These are phyloP conservation scores for Tetracladium setigerum DNA, from an alignment of 495 filamentous ascomycete species.

Conservation along the genomic window DNA sequence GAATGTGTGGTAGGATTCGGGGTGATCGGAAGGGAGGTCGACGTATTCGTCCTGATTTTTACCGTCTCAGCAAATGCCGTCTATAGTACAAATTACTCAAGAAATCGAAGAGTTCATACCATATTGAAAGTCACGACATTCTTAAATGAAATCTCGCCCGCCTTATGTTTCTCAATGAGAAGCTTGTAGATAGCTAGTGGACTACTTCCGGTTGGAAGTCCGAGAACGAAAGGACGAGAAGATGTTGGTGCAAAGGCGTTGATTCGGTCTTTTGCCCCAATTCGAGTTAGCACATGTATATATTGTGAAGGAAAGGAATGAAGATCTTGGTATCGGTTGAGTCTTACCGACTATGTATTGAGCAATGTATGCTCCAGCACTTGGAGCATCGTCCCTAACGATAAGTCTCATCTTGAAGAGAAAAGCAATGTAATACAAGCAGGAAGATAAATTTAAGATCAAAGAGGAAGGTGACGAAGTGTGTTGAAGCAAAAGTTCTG, in stretches of 20 bases:
- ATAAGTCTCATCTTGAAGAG: slow-evolving; percentile 61
- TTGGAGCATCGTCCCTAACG: slow-evolving; percentile 57
- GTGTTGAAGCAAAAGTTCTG: too few species aligned
- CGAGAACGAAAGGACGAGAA: slow-evolving; percentile 66
- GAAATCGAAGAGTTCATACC: slow-evolving; percentile 38
- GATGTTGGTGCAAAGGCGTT: slow-evolving; percentile 60
- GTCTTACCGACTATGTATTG: slow-evolving; percentile 68
- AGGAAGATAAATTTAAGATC: neutral
- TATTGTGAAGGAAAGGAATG: neutral
- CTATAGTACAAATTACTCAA: neutral
- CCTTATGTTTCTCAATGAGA: slow-evolving; percentile 63
- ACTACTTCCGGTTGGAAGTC: slow-evolving; percentile 71
- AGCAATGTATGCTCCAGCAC: slow-evolving; percentile 63
- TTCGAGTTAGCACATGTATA: neutral
- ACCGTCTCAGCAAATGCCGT: too few species aligned
- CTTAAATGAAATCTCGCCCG: slow-evolving; percentile 69
- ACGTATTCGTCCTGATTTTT: slow-evolving; percentile 68
- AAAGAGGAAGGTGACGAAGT: too few species aligned
- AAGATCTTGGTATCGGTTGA: neutral
- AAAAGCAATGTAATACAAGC: neutral
- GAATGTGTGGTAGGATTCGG: slow-evolving; percentile 76
- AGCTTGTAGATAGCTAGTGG: slow-evolving; percentile 68
- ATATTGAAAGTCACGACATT: slow-evolving; percentile 87
- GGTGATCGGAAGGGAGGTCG: slow-evolving; percentile 67
- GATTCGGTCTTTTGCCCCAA: slow-evolving; percentile 45